These are phyloP conservation scores for Ulmus americana DNA, from an alignment of 331 rosid species.

Conservation along the genomic window DNA sequence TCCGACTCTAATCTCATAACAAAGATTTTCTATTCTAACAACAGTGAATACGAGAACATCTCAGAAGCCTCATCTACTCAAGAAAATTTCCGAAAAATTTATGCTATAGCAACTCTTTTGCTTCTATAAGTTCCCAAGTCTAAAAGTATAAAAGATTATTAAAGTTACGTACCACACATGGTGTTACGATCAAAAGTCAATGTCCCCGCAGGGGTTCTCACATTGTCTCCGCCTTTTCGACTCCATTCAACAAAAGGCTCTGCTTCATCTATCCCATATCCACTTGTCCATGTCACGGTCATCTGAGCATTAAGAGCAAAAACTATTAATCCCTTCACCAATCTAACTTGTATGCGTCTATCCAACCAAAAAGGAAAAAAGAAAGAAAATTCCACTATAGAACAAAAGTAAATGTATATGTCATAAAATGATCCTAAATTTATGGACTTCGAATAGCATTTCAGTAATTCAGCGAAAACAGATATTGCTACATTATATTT, in stretches of 20 bases:
- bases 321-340: conserved; percentile 10
- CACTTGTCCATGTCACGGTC: conserved; percentile 97
- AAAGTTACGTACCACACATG: conserved; percentile 64
- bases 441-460: background rate
- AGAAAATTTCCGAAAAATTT: background rate
- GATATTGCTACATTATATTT: background rate
- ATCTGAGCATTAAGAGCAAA: conserved; percentile 44
- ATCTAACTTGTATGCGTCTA: background rate
- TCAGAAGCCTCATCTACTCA: background rate
- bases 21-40: background rate
- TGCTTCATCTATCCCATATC: conserved; percentile 62
- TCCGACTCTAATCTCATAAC: background rate
- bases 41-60: background rate
- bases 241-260: conserved; percentile 77
- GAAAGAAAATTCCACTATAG: background rate
- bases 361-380: background rate
- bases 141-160: background rate
- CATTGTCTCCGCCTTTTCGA: conserved; percentile 46
- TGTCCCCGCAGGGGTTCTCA: conserved; percentile 62
- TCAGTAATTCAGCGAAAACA: background rate
- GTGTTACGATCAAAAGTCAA: conserved; percentile 56
- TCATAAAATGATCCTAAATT: no score
- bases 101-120: background rate
- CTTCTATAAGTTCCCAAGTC: background rate
- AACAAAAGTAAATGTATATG: background rate